Evolutionary conservation across 176 grass and related monocot genomes (phyloP), one percentile per base, ranked within the genome.

Genomic region (Phyllostachys edulis): DNA sequence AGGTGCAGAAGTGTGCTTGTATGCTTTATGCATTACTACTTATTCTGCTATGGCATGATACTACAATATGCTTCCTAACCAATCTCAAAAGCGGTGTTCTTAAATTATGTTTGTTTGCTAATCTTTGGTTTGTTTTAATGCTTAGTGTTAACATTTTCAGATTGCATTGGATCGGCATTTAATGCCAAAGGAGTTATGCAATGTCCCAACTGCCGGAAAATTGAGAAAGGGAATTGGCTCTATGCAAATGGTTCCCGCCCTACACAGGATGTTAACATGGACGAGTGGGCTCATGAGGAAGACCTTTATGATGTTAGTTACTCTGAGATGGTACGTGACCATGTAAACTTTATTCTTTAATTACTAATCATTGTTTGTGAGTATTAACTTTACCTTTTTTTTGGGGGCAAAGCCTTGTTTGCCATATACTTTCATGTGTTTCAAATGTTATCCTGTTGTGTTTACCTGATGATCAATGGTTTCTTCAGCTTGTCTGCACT

Each of bases 111-210:
- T 29, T 26, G 6, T 52, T 26, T 67, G 18, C 20, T 64, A 61
- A 72, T 54, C 6, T 75, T 69, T 40, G 63, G 21, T 87, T 57
- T 75, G 42, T 67, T 56, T 67, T 57, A 69, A 65, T 42, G 68
- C 41, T 83, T 55, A 75, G 5, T 85, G 55, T 71, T 15, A 29
- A 70, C 16, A 68, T 65, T 70, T 86, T 54, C 91, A 99, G 96
- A 99, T 80, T 99, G 96, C 84, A 99, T 99, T 83, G 96, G 96
- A 64, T 99, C 96, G 11, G 96, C 96, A 92, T 99, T 99, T 76
- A 99, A 99, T 92, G 93, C 91, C 49, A 99, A 99, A 86, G 96
- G 96, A 55, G 37, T 87, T 75, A 99, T 99, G 96, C 96, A 99
- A 88, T 99, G 96, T 80, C 96, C 96, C 37, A 99, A 99, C 78